Conservation (phyloP, 257 asterid genomes). For the Solanum pimpinellifolium region DNA sequence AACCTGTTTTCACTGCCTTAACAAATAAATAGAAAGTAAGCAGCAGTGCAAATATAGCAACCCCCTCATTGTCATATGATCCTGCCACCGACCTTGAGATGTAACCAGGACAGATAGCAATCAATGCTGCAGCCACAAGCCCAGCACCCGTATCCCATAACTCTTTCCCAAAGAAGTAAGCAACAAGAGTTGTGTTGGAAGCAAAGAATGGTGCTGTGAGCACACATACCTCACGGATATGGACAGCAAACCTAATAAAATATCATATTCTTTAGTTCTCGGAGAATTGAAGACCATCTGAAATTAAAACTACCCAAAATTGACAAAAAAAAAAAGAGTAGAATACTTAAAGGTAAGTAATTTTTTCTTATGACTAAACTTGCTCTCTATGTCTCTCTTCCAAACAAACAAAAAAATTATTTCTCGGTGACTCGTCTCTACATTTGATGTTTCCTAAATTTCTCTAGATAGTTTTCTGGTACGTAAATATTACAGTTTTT, state of each 20-base stretch:
- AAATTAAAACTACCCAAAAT: background rate
- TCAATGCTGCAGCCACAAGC: slow-evolving; percentile 87
- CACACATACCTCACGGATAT: slow-evolving; percentile 98
- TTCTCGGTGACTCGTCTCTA: background rate
- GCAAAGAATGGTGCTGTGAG: slow-evolving; percentile 98
- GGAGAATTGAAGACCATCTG: background rate
- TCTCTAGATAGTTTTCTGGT: background rate
- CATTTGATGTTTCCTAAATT: background rate
- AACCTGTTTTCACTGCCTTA: slow-evolving; percentile 98
- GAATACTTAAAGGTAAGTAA: background rate
- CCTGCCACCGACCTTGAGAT: slow-evolving; percentile 99
- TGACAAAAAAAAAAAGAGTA: background rate
- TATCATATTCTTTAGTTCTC: background rate
- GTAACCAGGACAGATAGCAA: slow-evolving; percentile 99
- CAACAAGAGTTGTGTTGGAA: slow-evolving; percentile 92
- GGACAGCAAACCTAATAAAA: slow-evolving; percentile 78
- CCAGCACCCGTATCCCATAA: slow-evolving; percentile 99
- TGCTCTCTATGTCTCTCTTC: background rate
- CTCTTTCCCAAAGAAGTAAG: slow-evolving; percentile 98
- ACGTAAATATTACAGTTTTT: background rate
- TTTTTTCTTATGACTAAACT: background rate
- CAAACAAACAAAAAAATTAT: background rate
- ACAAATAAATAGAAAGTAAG: slow-evolving; percentile 94
- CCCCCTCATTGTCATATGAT: slow-evolving; percentile 96
- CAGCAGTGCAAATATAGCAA: slow-evolving; percentile 89